A percentile compares a stretch with the other conserved stretches of the same genome.
phyloP scores from a whole-genome alignment of 1,139 yeast genomes.

The Maudiozyma humilis region DNA sequence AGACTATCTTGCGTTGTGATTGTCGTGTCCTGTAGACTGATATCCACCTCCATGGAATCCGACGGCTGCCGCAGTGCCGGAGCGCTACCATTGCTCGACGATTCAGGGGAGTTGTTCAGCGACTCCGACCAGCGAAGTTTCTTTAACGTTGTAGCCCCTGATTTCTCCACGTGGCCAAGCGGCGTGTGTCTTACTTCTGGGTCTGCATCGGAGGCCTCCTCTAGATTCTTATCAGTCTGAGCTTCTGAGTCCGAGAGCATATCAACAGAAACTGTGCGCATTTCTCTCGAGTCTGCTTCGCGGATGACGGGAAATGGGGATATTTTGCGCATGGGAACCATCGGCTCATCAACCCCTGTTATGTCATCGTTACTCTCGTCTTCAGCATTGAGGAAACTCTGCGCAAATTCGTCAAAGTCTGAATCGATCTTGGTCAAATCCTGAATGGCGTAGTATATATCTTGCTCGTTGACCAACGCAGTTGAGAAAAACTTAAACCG shows the following conservation, averaged over 20 bases:
- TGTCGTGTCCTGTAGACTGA: constrained; percentile 20
- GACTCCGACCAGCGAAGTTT: constrained; percentile 14
- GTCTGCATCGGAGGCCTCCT: not conserved
- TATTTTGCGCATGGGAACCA: not conserved
- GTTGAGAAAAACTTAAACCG: constrained; percentile 21
- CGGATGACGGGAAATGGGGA: not conserved
- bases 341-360: not conserved
- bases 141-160: constrained; percentile 2
- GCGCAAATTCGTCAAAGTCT: constrained; percentile 26
- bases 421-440: constrained; percentile 23
- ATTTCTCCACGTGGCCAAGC: not conserved
- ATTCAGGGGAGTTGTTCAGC: constrained; percentile 2
- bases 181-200: not conserved
- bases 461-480: constrained; percentile 13
- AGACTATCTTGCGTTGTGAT: constrained; percentile 5
- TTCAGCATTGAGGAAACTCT: constrained; percentile 9
- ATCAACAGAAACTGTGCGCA: not conserved
- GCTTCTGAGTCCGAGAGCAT: not conserved
- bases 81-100: no score
- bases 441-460: constrained; percentile 15
- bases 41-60: constrained; percentile 16
- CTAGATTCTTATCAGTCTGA: not conserved
- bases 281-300: not conserved
- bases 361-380: not conserved
- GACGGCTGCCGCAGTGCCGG: constrained; percentile 1